Evolutionary conservation across 2,329 filamentous ascomycete species (phyloP).

Genomic region (Parastagonospora avenae): DNA sequence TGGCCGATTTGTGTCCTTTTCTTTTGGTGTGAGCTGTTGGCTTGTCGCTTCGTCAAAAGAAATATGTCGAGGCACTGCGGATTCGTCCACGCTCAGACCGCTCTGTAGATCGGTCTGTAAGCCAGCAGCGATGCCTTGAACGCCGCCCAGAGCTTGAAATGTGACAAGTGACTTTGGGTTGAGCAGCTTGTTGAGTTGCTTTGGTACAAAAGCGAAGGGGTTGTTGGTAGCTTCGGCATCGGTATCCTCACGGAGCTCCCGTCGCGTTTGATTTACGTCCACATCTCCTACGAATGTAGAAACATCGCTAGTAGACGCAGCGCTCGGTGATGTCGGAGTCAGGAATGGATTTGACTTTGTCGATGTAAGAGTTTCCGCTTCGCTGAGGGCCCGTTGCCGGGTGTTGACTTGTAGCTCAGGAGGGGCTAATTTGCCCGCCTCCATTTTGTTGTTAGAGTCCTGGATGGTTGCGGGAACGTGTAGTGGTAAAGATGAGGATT

Average conservation of each 20-base stretch:
- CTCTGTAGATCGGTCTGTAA: conserved; percentile 55
- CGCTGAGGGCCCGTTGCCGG: conserved; percentile 27
- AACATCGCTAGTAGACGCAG: conserved; percentile 23
- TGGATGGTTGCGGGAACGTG: background rate
- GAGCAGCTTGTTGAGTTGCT: conserved; percentile 60
- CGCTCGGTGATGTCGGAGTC: conserved; percentile 31
- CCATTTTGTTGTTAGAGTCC: conserved; percentile 17
- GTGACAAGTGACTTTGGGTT: conserved; percentile 57
- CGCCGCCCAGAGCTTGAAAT: conserved; percentile 59
- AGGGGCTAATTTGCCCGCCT: conserved; percentile 30
- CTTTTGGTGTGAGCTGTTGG: conserved; percentile 28
- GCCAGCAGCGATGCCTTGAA: conserved; percentile 58
- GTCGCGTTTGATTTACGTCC: conserved; percentile 23
- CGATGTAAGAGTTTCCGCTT: conserved; percentile 32
- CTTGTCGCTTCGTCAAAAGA: conserved; percentile 58
- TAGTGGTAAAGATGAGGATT: background rate
- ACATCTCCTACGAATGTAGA: conserved; percentile 37
- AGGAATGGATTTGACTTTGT: conserved; percentile 30
- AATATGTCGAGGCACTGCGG: conserved; percentile 51
- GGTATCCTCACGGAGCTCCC: conserved; percentile 36
- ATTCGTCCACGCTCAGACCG: conserved; percentile 60
- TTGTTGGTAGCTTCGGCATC: conserved; percentile 45
- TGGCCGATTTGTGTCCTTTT: conserved; percentile 18
- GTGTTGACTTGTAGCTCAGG: conserved; percentile 34
- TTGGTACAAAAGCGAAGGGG: conserved; percentile 60